Evolutionary conservation across 2,329 filamentous ascomycete species (phyloP).

Genomic region (Stemphylium lycopersici): DNA sequence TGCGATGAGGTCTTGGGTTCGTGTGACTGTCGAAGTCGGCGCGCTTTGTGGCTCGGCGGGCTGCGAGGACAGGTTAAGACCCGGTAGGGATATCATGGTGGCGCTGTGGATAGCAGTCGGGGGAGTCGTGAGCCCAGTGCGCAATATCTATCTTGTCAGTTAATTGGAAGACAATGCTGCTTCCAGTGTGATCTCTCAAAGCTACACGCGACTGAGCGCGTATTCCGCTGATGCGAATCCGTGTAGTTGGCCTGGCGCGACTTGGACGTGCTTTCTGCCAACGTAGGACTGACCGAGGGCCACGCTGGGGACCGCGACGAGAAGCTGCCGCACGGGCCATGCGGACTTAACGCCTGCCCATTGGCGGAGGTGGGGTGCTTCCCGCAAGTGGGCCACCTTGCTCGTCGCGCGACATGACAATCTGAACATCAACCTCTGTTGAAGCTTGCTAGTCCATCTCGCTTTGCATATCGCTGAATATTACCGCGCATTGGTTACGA

Average conservation of each 20-base stretch:
- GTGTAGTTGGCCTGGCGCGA: neutral
- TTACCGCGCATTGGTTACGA: neutral
- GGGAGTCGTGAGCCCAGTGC: neutral
- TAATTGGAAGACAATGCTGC: neutral
- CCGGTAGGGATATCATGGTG: constrained; percentile 52
- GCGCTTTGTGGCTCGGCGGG: constrained; percentile 32
- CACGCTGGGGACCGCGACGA: neutral
- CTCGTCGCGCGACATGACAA: constrained; percentile 11
- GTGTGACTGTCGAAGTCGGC: constrained; percentile 31
- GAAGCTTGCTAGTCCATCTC: neutral
- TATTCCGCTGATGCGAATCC: no score
- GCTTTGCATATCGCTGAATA: neutral
- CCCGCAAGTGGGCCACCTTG: constrained; percentile 25
- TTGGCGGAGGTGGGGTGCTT: constrained; percentile 17
- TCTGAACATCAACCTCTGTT: constrained; percentile 2
- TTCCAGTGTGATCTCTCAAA: neutral
- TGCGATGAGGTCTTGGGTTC: constrained; percentile 52
- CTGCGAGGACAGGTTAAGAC: constrained; percentile 51
- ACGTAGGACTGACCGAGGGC: neutral
- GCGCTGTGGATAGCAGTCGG: neutral
- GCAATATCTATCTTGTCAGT: neutral
- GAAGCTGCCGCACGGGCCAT: constrained; percentile 17
- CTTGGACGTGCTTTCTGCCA: neutral
- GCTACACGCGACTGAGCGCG: neutral
- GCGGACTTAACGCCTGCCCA: constrained; percentile 21